Evolutionary conservation across 495 filamentous ascomycete species (phyloP).

Genomic region (Bacidia gigantensis): DNA sequence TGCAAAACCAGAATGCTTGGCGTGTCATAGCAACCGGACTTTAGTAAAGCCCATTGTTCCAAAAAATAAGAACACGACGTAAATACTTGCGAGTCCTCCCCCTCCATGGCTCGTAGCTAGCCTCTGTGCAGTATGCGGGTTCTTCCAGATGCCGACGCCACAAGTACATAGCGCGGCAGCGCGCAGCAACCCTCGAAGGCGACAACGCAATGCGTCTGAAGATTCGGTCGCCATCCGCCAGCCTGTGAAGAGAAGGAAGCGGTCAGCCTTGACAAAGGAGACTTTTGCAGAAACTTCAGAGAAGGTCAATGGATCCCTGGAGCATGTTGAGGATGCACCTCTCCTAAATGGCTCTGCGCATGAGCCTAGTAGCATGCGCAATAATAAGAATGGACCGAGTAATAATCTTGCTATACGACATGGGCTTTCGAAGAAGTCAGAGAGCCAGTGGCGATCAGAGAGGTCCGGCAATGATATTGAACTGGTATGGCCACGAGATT

Average conservation of each 20-base stretch:
- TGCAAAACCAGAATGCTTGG: too few relatives aligned
- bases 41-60: too few relatives aligned
- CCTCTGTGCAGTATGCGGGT: background rate
- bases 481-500: conserved; percentile 42
- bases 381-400: conserved; percentile 25
- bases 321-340: conserved; percentile 18
- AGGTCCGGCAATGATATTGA: conserved; percentile 49
- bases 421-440: conserved; percentile 41
- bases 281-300: conserved; percentile 27
- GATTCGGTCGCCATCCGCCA: conserved; percentile 50
- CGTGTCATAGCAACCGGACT: too few relatives aligned
- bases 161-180: conserved; percentile 25
- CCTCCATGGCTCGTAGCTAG: too few relatives aligned
- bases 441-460: conserved; percentile 27
- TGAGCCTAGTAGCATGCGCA: conserved; percentile 33
- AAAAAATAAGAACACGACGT: too few relatives aligned
- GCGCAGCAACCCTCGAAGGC: conserved; percentile 46
- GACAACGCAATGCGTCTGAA: conserved; percentile 50
- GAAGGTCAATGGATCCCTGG: conserved; percentile 15
- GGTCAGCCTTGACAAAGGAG: conserved; percentile 45
- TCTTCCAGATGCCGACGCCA: background rate
- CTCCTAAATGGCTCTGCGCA: conserved; percentile 26
- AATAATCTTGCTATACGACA: conserved; percentile 52
- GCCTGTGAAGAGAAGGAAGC: conserved; percentile 54
- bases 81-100: too few relatives aligned